Base-by-base conservation (phyloP, 116 monocot genomes). In the Trichopus zeylanicus region DNA sequence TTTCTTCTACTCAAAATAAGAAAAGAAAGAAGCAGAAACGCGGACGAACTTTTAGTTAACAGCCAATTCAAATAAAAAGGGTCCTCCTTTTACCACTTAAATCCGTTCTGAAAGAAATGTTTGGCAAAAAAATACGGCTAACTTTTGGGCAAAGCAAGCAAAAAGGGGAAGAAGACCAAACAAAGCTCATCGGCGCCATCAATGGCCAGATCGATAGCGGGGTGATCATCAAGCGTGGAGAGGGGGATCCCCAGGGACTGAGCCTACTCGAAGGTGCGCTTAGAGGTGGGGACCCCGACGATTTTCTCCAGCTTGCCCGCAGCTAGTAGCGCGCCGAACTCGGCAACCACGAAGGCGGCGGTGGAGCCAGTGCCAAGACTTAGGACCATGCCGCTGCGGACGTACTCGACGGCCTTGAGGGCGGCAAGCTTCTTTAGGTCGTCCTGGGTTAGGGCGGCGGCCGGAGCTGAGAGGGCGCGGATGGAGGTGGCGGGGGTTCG, bases 361-460 rank as follows among this genome's bases (percentile, higher is more conserved):
- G 87, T 92, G 63, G 87, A 92, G 13, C 92, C 92, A 5, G 92
- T 92, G 29, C 92, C 92, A 21, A 92, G 83, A 23, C 92, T 87
- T 18, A 92, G 77, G 46, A 92, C 92, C 87, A 92, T 87, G 31
- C 78, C 81, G 57, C 81, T 81, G 62, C 64, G 54, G 15, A 92
- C 83, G 63, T 83, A 78, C 59, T 84, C 87, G 10, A 92, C 87
- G 51, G 92, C 92, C 73, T 87, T 92, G 51, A 72, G 59, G 18
- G 87, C 87, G 26, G 83, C 87, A 37, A 75, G 64, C 65, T 76
- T 86, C 81, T 87, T 92, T 55, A 92, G 80, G 65, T 92, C 92
- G 31, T 92, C 92, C 60, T 92, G 92, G 6, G 87, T 75, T 13
- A 87, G 67, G 9, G 77, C 65, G 33, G 80, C 66, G 38, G 78